Base-by-base conservation (phyloP, 345 rosid species). In the Eucalyptus cloeziana region DNA sequence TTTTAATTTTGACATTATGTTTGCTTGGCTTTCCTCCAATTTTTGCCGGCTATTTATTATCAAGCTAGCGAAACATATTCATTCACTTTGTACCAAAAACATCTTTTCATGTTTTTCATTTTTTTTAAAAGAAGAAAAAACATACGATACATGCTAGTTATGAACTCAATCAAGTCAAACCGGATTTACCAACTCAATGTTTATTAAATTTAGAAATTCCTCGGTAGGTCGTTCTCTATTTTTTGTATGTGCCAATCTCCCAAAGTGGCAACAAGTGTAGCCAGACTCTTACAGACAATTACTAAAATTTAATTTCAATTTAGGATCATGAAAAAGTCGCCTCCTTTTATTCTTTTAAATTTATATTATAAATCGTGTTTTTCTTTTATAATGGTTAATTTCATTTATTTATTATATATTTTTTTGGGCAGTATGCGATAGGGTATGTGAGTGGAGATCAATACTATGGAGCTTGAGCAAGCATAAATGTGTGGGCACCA, bases 381-480 rank as follows among this genome's bases (percentile, higher is more conserved):
- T 85, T 27, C 8, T 69, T 85, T 2, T 69, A 0, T 24, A 69
- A 12, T 12, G 56, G 19, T 71, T 3, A 45, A 71, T 37, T 51
- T 51, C 2, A 7, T 71, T 60, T 54, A 54, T 13, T 13, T 13
- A 13, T 37, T 37, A 51, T 51, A 51, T 7, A 1, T 51, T 51
- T 51, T 51, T 71, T 71, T 8, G 37, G 6, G 89, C 95, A 98
- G 99, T 97, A 98, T 92, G 99, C 99, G 88, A 95, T 94, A 47
- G 99, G 99, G 86, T 95, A 94, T 89, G 99, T 94, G 91, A 93
- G 60, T 43, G 99, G 99, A 49, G 96, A 92, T 43, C 95, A 95
- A 89, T 98, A 97, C 86, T 98, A 97, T 69, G 99, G 99, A 89
- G 99, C 99, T 85, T 95, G 96, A 91, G 99, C 99, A 6, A 96